Percentiles rank a stretch among this genome's conserved stretches.
These are phyloP conservation scores for Microdochium paspali DNA, from an alignment of 2,329 filamentous ascomycete genomes.

Conservation along the genomic window DNA sequence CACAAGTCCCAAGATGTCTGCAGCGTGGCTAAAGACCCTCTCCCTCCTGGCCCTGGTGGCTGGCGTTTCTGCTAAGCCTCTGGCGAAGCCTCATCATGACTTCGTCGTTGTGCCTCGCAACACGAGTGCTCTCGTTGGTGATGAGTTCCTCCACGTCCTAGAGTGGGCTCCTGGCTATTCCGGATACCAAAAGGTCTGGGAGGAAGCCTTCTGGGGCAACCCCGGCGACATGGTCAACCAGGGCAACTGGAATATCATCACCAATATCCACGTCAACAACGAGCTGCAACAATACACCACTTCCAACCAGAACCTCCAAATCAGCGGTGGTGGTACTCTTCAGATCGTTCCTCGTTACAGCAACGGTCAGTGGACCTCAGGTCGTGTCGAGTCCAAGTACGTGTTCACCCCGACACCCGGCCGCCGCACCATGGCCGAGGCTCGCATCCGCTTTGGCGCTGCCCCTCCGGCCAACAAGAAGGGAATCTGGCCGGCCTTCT, in stretches of 20 bases:
- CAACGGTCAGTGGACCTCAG: constrained; percentile 36
- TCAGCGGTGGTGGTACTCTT: constrained; percentile 39
- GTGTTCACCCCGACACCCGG: constrained; percentile 32
- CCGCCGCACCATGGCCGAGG: constrained; percentile 31
- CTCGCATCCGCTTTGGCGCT: constrained; percentile 32
- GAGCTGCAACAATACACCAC: constrained; percentile 38
- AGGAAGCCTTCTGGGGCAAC: constrained; percentile 32
- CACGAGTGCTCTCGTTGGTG: background rate
- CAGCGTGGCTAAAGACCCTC: background rate
- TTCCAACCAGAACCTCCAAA: constrained; percentile 35
- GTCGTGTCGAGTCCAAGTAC: constrained; percentile 36
- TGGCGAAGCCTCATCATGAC: background rate
- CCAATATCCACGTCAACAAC: constrained; percentile 34
- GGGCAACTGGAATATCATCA: constrained; percentile 35
- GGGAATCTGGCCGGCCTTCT: constrained; percentile 45
- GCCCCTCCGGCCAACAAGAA: constrained; percentile 28
- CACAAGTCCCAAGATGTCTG: background rate
- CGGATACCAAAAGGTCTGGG: constrained; percentile 33
- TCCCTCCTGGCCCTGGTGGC: background rate
- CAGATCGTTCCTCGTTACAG: constrained; percentile 38
- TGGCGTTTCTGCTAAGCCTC: background rate
- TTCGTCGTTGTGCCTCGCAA: background rate
- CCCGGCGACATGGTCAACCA: constrained; percentile 25
- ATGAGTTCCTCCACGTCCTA: constrained; percentile 8
- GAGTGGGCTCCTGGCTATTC: constrained; percentile 22